Percentiles rank a stretch among this genome's conserved stretches.
phyloP scores from a whole-genome alignment of 2,329 filamentous ascomycete species.

The Ascochyta clinopodiicola region DNA sequence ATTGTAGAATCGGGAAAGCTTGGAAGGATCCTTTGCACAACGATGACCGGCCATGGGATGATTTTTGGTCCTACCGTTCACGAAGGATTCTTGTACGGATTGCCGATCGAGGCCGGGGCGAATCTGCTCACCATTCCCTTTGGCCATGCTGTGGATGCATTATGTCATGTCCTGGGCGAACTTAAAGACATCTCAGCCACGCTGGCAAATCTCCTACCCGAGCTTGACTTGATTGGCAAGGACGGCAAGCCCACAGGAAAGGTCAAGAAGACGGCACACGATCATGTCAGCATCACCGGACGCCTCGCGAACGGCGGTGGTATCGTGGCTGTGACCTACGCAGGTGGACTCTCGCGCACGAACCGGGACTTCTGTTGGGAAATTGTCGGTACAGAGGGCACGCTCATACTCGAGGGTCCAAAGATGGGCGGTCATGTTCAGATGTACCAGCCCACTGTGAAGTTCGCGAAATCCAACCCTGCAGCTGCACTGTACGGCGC shows the following conservation, averaged over 20 bases:
- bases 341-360: constrained; percentile 26
- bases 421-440: constrained; percentile 45
- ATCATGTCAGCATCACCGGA: constrained; percentile 35
- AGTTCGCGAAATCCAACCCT: constrained; percentile 46
- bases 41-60: constrained; percentile 34
- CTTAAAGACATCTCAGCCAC: constrained; percentile 34
- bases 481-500: neutral
- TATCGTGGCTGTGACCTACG: constrained; percentile 34
- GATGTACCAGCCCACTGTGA: constrained; percentile 51
- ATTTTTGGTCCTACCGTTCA: constrained; percentile 28
- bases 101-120: constrained; percentile 54
- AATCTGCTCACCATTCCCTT: constrained; percentile 53
- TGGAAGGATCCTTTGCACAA: constrained; percentile 51
- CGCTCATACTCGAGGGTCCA: constrained; percentile 36
- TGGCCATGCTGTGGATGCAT: constrained; percentile 43
- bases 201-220: constrained; percentile 30
- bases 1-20: constrained; percentile 53
- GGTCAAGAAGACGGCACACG: constrained; percentile 37
- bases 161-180: constrained; percentile 41
- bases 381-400: constrained; percentile 48
- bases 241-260: constrained; percentile 26
- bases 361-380: constrained; percentile 45
- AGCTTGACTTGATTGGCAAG: constrained; percentile 27
- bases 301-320: constrained; percentile 31
- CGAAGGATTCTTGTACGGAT: constrained; percentile 55